A percentile compares a stretch with the other conserved stretches of the same genome.
Evolutionary conservation across 2,329 filamentous ascomycete genomes (phyloP).

Genomic region (Biscogniauxia mediterranea): DNA sequence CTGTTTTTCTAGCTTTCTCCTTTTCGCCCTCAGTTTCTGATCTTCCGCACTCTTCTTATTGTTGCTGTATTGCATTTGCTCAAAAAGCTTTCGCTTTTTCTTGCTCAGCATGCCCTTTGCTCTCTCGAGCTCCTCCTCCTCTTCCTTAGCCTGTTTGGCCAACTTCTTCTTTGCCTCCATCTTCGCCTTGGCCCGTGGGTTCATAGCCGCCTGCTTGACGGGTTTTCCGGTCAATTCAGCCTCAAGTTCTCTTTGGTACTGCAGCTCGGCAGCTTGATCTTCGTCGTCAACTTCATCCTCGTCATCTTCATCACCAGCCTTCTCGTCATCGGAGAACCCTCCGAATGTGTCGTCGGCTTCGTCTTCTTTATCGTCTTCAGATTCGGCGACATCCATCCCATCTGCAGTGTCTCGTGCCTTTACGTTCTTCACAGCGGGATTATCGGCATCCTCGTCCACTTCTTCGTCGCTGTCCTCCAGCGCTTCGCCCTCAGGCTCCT

Average conservation of each 20-base stretch:
- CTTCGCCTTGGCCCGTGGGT: constrained; percentile 61
- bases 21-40: constrained; percentile 82
- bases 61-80: constrained; percentile 97
- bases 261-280: constrained; percentile 58
- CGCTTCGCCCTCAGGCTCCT: constrained; percentile 84
- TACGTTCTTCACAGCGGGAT: constrained; percentile 37
- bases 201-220: constrained; percentile 48
- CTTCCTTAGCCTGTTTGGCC: constrained; percentile 68
- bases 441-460: constrained; percentile 43
- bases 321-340: constrained; percentile 52
- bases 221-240: constrained; percentile 78
- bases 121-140: constrained; percentile 85
- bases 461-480: constrained; percentile 63
- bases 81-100: constrained; percentile 95
- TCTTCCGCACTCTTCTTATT: constrained; percentile 90
- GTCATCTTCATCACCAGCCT: constrained; percentile 38
- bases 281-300: constrained; percentile 56
- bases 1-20: constrained; percentile 77
- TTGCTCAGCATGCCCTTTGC: constrained; percentile 98
- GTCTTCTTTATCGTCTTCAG: constrained; percentile 47
- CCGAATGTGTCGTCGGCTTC: constrained; percentile 43
- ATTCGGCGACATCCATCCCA: constrained; percentile 50
- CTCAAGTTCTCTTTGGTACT: constrained; percentile 87
- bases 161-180: constrained; percentile 69
- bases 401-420: constrained; percentile 43